Percentiles rank a stretch among this genome's conserved stretches.
These are phyloP conservation scores for Wallacemonas rigidus DNA, from an alignment of 208 protist genomes.

Conservation along the genomic window DNA sequence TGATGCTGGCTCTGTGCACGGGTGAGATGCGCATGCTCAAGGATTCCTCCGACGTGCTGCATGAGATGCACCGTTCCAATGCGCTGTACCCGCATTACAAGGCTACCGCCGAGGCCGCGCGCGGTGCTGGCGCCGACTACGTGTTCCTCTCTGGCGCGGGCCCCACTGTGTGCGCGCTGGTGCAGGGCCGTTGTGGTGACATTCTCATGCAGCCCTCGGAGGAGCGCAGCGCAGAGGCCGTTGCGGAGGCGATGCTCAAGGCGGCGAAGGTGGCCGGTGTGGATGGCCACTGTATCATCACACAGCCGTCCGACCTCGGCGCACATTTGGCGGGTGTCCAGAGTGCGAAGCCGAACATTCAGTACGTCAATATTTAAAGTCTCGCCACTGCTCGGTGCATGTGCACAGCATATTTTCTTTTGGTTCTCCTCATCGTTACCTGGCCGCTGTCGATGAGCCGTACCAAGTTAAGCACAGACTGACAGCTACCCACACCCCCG, in stretches of 20 bases:
- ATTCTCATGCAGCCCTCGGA: slow-evolving; percentile 46
- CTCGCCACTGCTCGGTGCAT: neutral
- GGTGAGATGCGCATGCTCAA: slow-evolving; percentile 68
- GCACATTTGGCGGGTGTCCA: slow-evolving; percentile 64
- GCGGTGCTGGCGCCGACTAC: slow-evolving; percentile 66
- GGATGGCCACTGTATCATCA: slow-evolving; percentile 73
- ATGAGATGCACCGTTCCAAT: slow-evolving; percentile 79
- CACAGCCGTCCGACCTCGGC: slow-evolving; percentile 72
- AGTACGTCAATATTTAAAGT: slow-evolving; percentile 37
- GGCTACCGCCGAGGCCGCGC: slow-evolving; percentile 61
- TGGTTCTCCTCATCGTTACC: neutral
- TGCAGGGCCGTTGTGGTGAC: slow-evolving; percentile 61
- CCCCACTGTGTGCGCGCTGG: slow-evolving; percentile 79
- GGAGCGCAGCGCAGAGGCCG: slow-evolving; percentile 58
- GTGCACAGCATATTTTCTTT: slow-evolving; percentile 12
- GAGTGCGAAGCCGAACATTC: slow-evolving; percentile 41
- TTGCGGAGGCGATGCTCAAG: slow-evolving; percentile 80
- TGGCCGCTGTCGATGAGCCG: no score
- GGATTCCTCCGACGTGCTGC: slow-evolving; percentile 76
- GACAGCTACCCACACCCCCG: no score
- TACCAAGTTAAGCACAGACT: no score
- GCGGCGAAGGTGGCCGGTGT: slow-evolving; percentile 62
- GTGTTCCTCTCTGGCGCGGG: slow-evolving; percentile 82
- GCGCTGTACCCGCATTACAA: slow-evolving; percentile 82
- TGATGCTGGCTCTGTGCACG: slow-evolving; percentile 83